Base-by-base conservation (phyloP, 2,329 filamentous ascomycete species). In the Clonostachys byssicola region DNA sequence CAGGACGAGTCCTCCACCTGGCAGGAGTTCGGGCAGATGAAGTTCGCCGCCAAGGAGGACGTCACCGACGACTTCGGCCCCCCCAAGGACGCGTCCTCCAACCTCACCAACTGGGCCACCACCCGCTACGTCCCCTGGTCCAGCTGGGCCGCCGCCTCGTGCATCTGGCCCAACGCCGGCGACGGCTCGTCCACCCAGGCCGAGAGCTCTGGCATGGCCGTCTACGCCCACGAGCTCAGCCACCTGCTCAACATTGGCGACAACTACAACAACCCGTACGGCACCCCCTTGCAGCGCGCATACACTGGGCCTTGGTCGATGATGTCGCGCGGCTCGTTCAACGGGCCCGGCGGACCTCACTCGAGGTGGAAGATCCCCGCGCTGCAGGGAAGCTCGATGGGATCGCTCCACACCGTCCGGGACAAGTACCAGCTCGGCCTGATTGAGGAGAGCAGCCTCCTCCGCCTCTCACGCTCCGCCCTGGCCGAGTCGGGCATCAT, bases 1-100 rank as follows among this genome's bases (percentile, higher is more conserved):
- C 75, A 80, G 51, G 75, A 79, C 48, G 75, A 79, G 55, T 77
- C 74, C 0, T 73, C 73, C 0, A 77, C 75, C 0, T 80, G 76
- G 76, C 76, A 79, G 47, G 75, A 79, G 51, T 80, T 79, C 51
- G 76, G 76, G 36, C 71, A 76, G 58, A 79, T 80, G 72, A 72
- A 66, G 48, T 80, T 77, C 47, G 54, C 62, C 12, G 63, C 60
- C 7, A 70, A 66, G 12, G 70, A 76, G 14, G 72, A 77, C 42
- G 65, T 80, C 0, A 68, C 74, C 1, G 67, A 69, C 5, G 66
- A 61, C 12, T 78, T 78, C 48, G 76, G 76, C 0, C 75, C 76
- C 3, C 75, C 75, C 1, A 12, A 18, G 23, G 50, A 45, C 18
- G 60, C 56, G 1, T 67, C 68, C 48, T 60, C 58, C 14, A 65